Percentiles rank a stretch among this genome's conserved stretches.
These are phyloP conservation scores for Fusarium secorum DNA, from an alignment of 2,329 filamentous ascomycete species.

Conservation along the genomic window DNA sequence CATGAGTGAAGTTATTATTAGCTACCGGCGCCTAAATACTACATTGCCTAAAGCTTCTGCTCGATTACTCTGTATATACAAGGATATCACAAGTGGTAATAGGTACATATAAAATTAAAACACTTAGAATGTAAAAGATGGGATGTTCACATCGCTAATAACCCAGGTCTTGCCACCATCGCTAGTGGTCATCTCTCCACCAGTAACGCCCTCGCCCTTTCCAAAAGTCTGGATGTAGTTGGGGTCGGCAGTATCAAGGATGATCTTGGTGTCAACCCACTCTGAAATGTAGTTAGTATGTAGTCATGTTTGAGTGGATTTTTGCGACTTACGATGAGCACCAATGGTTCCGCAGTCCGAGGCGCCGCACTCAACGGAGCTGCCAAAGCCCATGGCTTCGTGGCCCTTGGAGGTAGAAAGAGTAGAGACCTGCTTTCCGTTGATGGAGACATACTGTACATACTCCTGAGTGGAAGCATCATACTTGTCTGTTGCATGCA, in stretches of 20 bases:
- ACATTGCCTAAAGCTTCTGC: too few species aligned
- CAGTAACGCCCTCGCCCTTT: conserved; percentile 21
- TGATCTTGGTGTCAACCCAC: conserved; percentile 34
- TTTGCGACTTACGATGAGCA: conserved; percentile 25
- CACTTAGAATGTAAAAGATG: neutral
- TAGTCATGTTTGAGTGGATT: rapidly evolving
- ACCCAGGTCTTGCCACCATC: conserved; percentile 25
- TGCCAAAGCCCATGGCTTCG: conserved; percentile 52
- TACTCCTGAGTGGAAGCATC: conserved; percentile 26
- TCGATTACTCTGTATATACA: too few species aligned
- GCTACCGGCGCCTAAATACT: rapidly evolving
- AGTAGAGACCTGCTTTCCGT: conserved; percentile 46
- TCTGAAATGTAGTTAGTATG: neutral
- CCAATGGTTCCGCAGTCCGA: conserved; percentile 72
- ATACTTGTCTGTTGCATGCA: conserved; percentile 14
- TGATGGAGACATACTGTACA: conserved; percentile 31
- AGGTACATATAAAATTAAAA: rapidly evolving
- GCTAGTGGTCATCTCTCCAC: conserved; percentile 4
- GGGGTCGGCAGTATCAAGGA: conserved; percentile 22
- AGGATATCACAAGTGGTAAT: rapidly evolving
- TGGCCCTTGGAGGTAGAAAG: conserved; percentile 55
- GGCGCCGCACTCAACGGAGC: conserved; percentile 68
- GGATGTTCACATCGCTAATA: conserved; percentile 5
- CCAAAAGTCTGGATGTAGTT: conserved; percentile 32
- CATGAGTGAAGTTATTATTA: neutral